phyloP scores from a whole-genome alignment of 805 yeast genomes.

The Huiozyma naganishii region DNA sequence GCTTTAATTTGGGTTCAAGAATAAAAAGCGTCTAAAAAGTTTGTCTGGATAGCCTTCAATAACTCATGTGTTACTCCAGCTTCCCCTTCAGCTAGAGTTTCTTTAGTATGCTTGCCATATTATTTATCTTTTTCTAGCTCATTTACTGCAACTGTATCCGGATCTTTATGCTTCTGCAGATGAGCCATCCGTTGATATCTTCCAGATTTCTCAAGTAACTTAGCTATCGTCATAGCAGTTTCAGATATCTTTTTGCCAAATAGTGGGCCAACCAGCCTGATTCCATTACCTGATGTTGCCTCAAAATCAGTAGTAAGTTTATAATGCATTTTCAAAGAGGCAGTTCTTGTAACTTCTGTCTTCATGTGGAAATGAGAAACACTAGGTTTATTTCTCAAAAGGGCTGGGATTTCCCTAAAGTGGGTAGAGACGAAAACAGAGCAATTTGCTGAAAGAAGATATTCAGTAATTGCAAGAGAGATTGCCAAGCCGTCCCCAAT shows the following conservation, averaged over 20 bases:
- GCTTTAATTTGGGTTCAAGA: neutral
- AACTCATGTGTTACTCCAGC: conserved; percentile 6
- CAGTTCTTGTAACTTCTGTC: conserved; percentile 11
- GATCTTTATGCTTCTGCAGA: conserved; percentile 3
- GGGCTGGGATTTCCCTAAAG: conserved; percentile 32
- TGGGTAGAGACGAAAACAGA: conserved; percentile 36
- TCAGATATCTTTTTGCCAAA: conserved; percentile 19
- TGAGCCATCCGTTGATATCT: neutral
- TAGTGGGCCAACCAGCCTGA: conserved; percentile 20
- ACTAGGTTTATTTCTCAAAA: conserved; percentile 26
- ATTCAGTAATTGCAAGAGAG: conserved; percentile 35
- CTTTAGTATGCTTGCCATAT: conserved; percentile 18
- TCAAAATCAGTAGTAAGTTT: conserved; percentile 15
- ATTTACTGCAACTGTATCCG: neutral
- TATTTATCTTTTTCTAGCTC: conserved; percentile 21
- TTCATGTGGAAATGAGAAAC: conserved; percentile 32
- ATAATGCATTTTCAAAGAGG: conserved; percentile 25
- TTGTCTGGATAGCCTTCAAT: conserved; percentile 19
- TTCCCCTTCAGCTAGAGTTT: conserved; percentile 3
- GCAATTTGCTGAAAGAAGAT: conserved; percentile 21
- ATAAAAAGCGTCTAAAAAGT: conserved; percentile 11
- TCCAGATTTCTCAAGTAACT: conserved; percentile 7
- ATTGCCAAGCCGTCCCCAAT: conserved; percentile 44
- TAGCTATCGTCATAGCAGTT: conserved; percentile 13
- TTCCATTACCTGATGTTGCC: conserved; percentile 24